A percentile compares a stretch with the other conserved stretches of the same genome.
Evolutionary conservation across 2,329 filamentous ascomycete species (phyloP).

Genomic region (Paracoccidioides brasiliensis): DNA sequence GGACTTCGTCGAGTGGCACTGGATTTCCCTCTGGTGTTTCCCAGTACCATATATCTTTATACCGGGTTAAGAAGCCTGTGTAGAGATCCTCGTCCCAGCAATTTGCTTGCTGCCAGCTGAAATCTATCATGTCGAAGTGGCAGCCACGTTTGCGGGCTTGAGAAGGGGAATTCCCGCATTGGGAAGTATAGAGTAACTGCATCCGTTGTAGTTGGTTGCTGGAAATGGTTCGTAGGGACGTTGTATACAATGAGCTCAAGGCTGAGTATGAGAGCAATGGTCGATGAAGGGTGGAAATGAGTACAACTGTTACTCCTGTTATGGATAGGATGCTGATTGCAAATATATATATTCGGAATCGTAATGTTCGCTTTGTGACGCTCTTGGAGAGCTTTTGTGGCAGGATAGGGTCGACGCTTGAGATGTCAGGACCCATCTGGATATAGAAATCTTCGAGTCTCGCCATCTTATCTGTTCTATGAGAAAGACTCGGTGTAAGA

Average conservation of each 20-base stretch:
- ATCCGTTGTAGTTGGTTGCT: neutral
- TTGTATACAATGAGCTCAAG: neutral
- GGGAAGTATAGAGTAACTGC: neutral
- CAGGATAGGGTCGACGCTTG: neutral
- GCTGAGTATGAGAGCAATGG: neutral
- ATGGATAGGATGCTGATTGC: neutral
- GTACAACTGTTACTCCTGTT: neutral
- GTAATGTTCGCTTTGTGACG: neutral
- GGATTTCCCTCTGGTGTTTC: neutral
- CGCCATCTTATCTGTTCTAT: neutral
- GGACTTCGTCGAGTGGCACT: neutral
- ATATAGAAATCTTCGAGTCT: neutral
- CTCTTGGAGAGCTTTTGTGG: neutral
- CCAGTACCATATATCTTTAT: neutral
- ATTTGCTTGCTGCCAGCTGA: neutral
- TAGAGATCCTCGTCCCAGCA: neutral
- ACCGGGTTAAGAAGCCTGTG: neutral
- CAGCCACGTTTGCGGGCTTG: neutral
- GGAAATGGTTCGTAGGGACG: neutral
- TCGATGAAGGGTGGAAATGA: neutral
- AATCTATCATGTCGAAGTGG: neutral
- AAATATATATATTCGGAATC: neutral
- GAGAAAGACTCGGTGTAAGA: neutral
- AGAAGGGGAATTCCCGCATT: neutral
- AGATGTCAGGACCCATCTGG: neutral